Base-by-base conservation (phyloP, 306 rosid genomes). In the Prosopis cineraria region DNA sequence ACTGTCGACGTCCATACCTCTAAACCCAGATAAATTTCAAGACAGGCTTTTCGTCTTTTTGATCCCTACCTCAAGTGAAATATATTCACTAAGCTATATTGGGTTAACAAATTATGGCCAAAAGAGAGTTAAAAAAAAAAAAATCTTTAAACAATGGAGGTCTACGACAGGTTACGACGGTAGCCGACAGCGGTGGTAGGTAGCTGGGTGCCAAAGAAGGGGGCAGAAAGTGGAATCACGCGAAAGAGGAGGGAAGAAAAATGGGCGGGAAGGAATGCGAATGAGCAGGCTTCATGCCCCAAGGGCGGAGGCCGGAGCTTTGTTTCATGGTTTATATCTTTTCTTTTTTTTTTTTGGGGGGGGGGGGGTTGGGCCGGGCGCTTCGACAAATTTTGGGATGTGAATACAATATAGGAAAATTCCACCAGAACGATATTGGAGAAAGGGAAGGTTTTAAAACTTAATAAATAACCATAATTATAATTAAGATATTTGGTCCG, bases 1-100 rank as follows among this genome's bases (percentile, higher is more conserved):
- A 8, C 66, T 86, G 27, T 83, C 85, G 81, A 70, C 44, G 58
- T 84, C 90, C 93, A 89, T 92, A 67, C 48, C 30, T n/a, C 30
- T 14, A 64, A 36, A 64, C 70, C 27, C 65, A 58, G 65, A 4
- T 58, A 58, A 27, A 27, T 25, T 27, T 58, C 65, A 25, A 6
- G n/a, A 10, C 36, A 25, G 41, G 69, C 43, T 52, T n/a, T 20
- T 52, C 7, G 2, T 24, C 20, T 24, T 64, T 36, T 7, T 19
- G 24, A 20, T 65, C 17, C 48, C 70, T 20, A 36, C 30, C 19
- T 36, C 14, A 33, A 64, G 69, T n/a, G 44, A 64, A 1, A 9
- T 3, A n/a, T n/a, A 10, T 27, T 64, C 45, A 34, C 44, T 34
- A 19, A 34, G 43, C 7, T 63, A 3, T 33, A 63, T 14, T 4